Conservation (phyloP, 441 rosid species). For the Capsella rubella region DNA sequence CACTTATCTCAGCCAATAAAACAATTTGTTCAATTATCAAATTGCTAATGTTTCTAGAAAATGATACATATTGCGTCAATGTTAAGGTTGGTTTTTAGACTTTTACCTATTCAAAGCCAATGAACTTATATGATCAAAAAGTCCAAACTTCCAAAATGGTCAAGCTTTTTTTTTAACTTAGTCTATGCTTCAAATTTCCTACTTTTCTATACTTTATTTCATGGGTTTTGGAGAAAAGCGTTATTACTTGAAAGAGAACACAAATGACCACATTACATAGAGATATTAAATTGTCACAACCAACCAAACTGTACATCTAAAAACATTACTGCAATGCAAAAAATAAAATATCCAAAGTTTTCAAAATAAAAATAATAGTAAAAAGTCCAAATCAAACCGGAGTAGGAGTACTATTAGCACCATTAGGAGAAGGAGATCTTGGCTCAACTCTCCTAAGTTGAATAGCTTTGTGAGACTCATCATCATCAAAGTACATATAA, state of each 20-base stretch:
- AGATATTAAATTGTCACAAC: constrained; percentile 14
- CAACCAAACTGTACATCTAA: constrained; percentile 26
- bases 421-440: constrained; percentile 38
- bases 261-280: constrained; percentile 6
- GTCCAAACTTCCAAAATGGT: background rate
- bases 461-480: constrained; percentile 44
- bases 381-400: constrained; percentile 28
- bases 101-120: background rate
- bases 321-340: constrained; percentile 20
- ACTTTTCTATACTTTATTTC: background rate
- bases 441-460: constrained; percentile 40
- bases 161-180: background rate
- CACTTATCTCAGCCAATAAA: too few relatives aligned
- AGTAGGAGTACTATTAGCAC: constrained; percentile 25
- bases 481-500: constrained; percentile 45
- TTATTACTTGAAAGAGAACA: background rate
- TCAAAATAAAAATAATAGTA: background rate
- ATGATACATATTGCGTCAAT: background rate
- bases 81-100: background rate
- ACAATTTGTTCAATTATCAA: background rate
- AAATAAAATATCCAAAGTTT: background rate
- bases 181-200: background rate
- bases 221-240: background rate
- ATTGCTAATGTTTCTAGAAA: constrained; percentile 15
- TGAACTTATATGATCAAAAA: background rate